Evolutionary conservation across 768 basidiomycete species (phyloP), one percentile per base, ranked within the genome.

Genomic region (Atractiella rhizophila): DNA sequence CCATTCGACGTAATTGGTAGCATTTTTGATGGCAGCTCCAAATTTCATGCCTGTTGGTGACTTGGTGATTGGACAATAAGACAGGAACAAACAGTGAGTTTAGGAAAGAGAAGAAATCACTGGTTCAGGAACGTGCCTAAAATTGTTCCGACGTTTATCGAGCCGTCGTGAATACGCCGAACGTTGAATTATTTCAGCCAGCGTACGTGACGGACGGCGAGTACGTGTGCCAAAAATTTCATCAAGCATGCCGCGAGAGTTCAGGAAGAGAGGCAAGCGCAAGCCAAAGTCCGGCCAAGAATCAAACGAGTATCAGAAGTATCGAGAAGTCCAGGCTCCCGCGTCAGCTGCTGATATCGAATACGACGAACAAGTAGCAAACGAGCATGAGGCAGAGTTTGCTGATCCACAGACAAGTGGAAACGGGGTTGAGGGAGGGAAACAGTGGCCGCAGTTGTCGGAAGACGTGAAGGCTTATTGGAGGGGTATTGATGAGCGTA

Each of bases 1-100:
- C 85, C 85, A 91, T 66, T 82, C 85, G 49, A 66, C 68, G 60
- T 86, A 91, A 30, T 82, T n/a, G 66, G 52, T 77, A 76, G 36
- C 69, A 71, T 80, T 85, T 46, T 64, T 70, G 44, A 80, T 80
- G 59, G 76, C 78, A 39, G 68, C 66, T 18, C 77, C 77, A 54
- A 80, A 80, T 64, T 80, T 80, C 77, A 80, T 80, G 8, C 9
- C 36, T 13, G 36, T n/a, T n/a, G n/a, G n/a, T n/a, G n/a, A n/a
- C n/a, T 35, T n/a, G 8, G 2, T 21, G 33, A 30, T 30, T 16
- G 29, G 29, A 30, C 16, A 16, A 16, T 12, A n/a, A n/a, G n/a
- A n/a, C n/a, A n/a, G n/a, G n/a, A n/a, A n/a, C n/a, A n/a, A n/a
- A n/a, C n/a, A n/a, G n/a, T n/a, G n/a, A n/a, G n/a, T n/a, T n/a